Evolutionary conservation across 495 filamentous ascomycete species (phyloP), one percentile per base, ranked within the genome.

Genomic region (Talaromyces borbonicus): DNA sequence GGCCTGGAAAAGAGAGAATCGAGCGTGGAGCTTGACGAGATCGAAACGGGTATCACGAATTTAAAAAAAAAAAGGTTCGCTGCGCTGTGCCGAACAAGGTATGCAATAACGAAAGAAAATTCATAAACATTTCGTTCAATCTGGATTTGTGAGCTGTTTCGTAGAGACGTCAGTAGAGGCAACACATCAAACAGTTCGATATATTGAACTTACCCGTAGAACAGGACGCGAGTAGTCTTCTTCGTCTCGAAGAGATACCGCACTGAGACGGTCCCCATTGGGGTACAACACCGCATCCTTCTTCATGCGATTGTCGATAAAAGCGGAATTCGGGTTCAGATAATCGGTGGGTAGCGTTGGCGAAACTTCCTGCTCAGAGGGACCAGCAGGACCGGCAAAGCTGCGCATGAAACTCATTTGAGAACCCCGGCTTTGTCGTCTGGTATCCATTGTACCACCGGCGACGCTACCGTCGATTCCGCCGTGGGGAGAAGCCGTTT

Each of bases 201-300:
- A 42, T 22, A 20, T 11, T 15, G 18, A 8, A 66, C 73, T 62
- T 53, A 77, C 74, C 8, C 72, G 66, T 50, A 78, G 59, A 42
- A 78, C 74, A 35, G 71, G 74, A 31, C 74, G 65, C 26, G 74
- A 75, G 56, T 78, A 78, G 51, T 78, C 74, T 52, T 72, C 70
- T 38, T 77, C 71, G 43, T 78, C 74, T 40, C 71, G 68, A 25
- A 78, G 68, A 30, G 73, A 77, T 16, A 66, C 56, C 25, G 67
- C 63, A 52, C 73, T 78, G 37, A 70, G 58, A 15, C 70, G 71
- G 29, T 62, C 63, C 27, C 69, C 75, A 42, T 72, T 64, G 37
- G 65, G 60, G 46, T 63, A 69, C 36, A 75, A 56, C 11, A 62
- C 52, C 2, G 67, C 60, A 48, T 68, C 61, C 16, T 63, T 60